These are phyloP conservation scores for Erythrophleum ivorense DNA, from an alignment of 331 rosid genomes.

Conservation along the genomic window DNA sequence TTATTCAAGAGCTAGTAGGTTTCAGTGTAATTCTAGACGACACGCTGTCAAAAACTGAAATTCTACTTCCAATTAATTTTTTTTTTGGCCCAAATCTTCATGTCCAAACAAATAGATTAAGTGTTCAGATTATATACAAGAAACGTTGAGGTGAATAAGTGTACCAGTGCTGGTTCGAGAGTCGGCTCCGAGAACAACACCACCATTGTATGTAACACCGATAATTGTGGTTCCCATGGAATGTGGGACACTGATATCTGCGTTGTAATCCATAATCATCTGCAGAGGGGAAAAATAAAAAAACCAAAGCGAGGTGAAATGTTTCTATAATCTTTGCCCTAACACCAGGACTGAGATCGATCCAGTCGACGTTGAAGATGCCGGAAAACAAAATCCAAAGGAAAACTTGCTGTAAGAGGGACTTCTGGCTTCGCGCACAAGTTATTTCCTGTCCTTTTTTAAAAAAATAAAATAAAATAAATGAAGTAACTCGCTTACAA, in stretches of 20 bases:
- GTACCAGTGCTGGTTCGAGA: conserved; percentile 96
- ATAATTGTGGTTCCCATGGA: conserved; percentile 96
- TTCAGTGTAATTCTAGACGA: not conserved
- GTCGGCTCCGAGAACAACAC: conserved; percentile 91
- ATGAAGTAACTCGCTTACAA: too few relatives aligned
- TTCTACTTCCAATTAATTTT: not conserved
- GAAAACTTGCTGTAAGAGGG: not conserved
- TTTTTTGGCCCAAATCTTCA: not conserved
- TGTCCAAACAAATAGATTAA: not conserved
- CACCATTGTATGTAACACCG: conserved; percentile 91
- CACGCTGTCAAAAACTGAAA: not conserved
- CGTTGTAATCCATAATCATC: conserved; percentile 58
- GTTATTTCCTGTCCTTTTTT: not conserved
- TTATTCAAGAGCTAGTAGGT: not conserved
- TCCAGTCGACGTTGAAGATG: not conserved
- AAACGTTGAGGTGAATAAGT: not conserved
- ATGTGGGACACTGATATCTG: conserved; percentile 73
- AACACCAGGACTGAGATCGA: conserved; percentile 1
- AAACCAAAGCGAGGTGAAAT: not conserved
- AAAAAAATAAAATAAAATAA: too few relatives aligned
- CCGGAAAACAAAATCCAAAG: not conserved
- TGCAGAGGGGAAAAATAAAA: not conserved
- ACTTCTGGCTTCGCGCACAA: conserved; percentile 4
- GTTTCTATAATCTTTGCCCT: conserved; percentile 17
- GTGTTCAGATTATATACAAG: not conserved